phyloP scores from a whole-genome alignment of 306 rosid genomes.

The Delonix regia region DNA sequence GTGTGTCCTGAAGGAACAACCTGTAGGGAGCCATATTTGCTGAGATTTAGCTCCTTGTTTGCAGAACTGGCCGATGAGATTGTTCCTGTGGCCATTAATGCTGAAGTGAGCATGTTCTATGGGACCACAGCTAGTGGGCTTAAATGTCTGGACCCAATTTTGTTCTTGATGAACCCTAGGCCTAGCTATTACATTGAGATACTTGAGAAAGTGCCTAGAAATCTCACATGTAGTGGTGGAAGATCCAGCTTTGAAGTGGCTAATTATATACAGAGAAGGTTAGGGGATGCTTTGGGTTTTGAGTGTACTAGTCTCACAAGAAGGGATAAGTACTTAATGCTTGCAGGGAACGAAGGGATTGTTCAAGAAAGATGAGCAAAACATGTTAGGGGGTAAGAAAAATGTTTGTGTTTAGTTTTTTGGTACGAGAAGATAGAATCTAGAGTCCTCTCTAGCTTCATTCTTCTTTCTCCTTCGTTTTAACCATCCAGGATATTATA shows the following conservation, averaged over 20 bases:
- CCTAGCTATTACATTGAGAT: slow-evolving; percentile 61
- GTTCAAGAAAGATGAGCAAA: slow-evolving; percentile 43
- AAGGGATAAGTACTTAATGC: slow-evolving; percentile 89
- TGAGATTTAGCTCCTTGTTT: slow-evolving; percentile 87
- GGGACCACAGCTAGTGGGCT: slow-evolving; percentile 96
- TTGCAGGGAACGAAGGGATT: slow-evolving; percentile 91
- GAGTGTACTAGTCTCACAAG: slow-evolving; percentile 78
- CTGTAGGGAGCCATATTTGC: slow-evolving; percentile 86
- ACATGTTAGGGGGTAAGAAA: slow-evolving; percentile 5
- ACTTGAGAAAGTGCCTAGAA: slow-evolving; percentile 65
- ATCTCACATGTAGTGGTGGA: slow-evolving; percentile 69
- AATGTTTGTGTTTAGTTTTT: not conserved
- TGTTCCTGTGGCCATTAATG: slow-evolving; percentile 80
- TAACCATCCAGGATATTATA: not conserved
- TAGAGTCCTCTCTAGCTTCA: too few species aligned
- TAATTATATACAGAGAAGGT: slow-evolving; percentile 64
- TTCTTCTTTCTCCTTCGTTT: too few species aligned
- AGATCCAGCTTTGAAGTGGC: slow-evolving; percentile 81
- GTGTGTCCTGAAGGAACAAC: slow-evolving; percentile 99
- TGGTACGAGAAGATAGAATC: too few species aligned
- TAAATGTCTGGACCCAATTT: slow-evolving; percentile 80
- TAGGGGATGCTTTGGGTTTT: slow-evolving; percentile 88
- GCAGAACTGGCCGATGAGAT: slow-evolving; percentile 87
- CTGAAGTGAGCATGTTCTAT: slow-evolving; percentile 78
- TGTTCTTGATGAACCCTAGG: slow-evolving; percentile 90